phyloP scores from a whole-genome alignment of 2,329 filamentous ascomycete species.

The Apiospora hydei region DNA sequence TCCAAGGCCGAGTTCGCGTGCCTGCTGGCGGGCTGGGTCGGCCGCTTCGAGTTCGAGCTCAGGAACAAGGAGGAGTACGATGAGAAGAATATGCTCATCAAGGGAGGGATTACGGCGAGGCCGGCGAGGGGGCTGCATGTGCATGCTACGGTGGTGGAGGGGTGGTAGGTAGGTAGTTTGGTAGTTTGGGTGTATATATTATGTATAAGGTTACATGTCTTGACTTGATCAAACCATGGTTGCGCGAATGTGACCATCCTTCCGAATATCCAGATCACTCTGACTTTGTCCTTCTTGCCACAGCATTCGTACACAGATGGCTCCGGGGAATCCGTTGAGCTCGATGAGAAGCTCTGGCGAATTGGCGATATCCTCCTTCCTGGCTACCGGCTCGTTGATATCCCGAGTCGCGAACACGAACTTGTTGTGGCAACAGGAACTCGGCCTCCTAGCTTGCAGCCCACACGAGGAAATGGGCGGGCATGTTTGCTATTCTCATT shows the following conservation, averaged over 20 bases:
- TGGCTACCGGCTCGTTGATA: slow-evolving; percentile 44
- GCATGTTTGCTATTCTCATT: slow-evolving; percentile 26
- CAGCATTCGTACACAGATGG: not conserved
- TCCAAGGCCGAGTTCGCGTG: slow-evolving; percentile 86
- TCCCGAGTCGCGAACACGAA: slow-evolving; percentile 51
- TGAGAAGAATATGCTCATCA: slow-evolving; percentile 71
- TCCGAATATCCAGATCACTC: too few species aligned
- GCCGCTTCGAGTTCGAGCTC: slow-evolving; percentile 72
- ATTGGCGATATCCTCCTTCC: slow-evolving; percentile 27
- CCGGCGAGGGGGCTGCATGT: slow-evolving; percentile 78
- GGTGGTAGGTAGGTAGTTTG: slow-evolving; percentile 61
- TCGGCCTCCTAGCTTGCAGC: slow-evolving; percentile 30
- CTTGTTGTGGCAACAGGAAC: slow-evolving; percentile 42
- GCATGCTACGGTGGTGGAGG: slow-evolving; percentile 69
- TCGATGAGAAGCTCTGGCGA: slow-evolving; percentile 31
- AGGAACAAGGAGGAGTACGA: slow-evolving; percentile 67
- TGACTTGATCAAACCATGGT: not conserved
- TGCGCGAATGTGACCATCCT: not conserved
- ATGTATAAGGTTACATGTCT: too few species aligned
- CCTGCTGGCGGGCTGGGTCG: slow-evolving; percentile 78
- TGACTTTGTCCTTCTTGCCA: not conserved
- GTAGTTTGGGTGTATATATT: too few species aligned
- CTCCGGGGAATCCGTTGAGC: slow-evolving; percentile 33
- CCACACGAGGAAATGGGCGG: slow-evolving; percentile 32
- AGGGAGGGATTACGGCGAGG: slow-evolving; percentile 73